Base-by-base conservation (phyloP, 495 filamentous ascomycete species). In the Bombardia bombarda region DNA sequence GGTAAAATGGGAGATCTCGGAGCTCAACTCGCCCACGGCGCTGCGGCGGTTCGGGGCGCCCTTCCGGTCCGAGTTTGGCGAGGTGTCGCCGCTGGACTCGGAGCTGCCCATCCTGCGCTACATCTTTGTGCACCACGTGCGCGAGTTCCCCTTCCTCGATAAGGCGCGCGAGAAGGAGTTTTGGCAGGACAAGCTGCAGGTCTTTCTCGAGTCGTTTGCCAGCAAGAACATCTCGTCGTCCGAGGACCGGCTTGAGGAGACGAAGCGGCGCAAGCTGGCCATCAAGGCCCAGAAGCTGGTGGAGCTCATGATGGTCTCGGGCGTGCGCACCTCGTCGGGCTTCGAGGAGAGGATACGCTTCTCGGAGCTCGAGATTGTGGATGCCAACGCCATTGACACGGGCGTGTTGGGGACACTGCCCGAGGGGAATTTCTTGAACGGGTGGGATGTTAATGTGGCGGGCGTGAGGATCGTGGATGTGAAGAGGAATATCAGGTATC, bases 281-380 rank as follows among this genome's bases (percentile, higher is more conserved):
- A 66, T 83, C 42, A 98, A 98, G 74, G 86, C 86, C 22, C 81
- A 88, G 58, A 98, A 98, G 70, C 66, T 98, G 39, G 84, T 98
- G 22, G 92, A 97, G 67, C 69, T 98, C 45, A 97, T 98, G 92
- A 95, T 98, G 89, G 93, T 97, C 14, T 95, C 88, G 3, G 92
- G 93, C 4, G 82, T 98, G 36, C 89, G 85, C 17, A 98, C 92
- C 2, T 88, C 92, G 13, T 95, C 89, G 14, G 92, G 92, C 2
- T 98, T 97, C 54, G 92, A 98, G 63, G 92, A 98, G 61, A 77
- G 92, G 14, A 94, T 98, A 50, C 77, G 87, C 28, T 98, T 98
- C 56, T 86, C 89, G 0, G 92, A 98, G 65, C 82, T 98, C 62
- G 92, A 97, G 58, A 86, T 96, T 16, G 87, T 97, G 14, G 92